Evolutionary conservation across 179 eudicot species (phyloP).

Genomic region (Corrigiola litoralis): DNA sequence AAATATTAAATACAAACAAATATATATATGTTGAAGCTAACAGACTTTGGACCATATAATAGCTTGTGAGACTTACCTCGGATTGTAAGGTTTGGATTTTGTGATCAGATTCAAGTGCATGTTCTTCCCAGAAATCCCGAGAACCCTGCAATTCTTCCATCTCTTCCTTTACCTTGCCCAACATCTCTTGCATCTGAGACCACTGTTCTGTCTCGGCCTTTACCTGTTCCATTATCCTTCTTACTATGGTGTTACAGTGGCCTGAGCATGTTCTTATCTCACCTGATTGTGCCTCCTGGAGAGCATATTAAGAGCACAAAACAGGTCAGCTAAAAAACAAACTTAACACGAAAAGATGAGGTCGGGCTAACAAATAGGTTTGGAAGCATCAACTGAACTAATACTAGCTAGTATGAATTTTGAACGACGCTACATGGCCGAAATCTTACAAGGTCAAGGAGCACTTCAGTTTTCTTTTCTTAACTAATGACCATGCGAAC

Average conservation of each 20-base stretch:
- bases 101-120: constrained; percentile 51
- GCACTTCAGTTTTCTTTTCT: no score
- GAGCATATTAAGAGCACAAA: not conserved
- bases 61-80: constrained; percentile 34
- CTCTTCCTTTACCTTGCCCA: constrained; percentile 70
- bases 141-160: constrained; percentile 89
- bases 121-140: constrained; percentile 80
- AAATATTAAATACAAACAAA: not conserved
- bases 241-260: constrained; percentile 66
- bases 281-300: constrained; percentile 41
- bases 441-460: no score
- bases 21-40: not conserved
- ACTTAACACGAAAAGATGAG: not conserved
- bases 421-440: no score
- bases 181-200: constrained; percentile 97
- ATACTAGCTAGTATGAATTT: no score
- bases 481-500: no score
- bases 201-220: constrained; percentile 92
- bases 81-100: constrained; percentile 42
- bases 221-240: constrained; percentile 84
- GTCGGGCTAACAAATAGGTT: no score
- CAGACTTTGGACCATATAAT: not conserved
- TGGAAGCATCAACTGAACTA: no score
- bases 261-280: constrained; percentile 55
- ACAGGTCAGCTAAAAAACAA: not conserved